Evolutionary conservation across 768 basidiomycete genomes (phyloP).

Genomic region (Agrocybe chaxingu): DNA sequence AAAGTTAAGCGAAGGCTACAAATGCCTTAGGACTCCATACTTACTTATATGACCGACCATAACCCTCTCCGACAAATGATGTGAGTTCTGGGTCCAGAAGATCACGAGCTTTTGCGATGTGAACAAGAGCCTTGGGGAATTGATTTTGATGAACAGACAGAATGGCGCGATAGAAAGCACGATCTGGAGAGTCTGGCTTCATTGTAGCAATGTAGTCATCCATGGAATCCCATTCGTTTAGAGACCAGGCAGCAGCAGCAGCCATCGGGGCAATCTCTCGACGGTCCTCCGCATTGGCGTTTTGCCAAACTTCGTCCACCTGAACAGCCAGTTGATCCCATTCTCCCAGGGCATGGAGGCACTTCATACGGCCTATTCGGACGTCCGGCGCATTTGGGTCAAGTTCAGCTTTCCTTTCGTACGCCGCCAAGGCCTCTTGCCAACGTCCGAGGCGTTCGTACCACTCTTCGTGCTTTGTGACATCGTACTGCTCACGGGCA

Average conservation of each 20-base stretch:
- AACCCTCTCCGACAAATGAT: slow-evolving; percentile 91
- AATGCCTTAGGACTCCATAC: slow-evolving; percentile 13
- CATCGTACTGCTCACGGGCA: slow-evolving; percentile 86
- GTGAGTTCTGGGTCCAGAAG: slow-evolving; percentile 87
- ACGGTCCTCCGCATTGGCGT: slow-evolving; percentile 77
- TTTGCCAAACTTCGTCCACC: slow-evolving; percentile 86
- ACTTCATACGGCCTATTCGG: slow-evolving; percentile 90
- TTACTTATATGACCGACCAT: slow-evolving; percentile 96
- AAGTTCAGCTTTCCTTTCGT: slow-evolving; percentile 73
- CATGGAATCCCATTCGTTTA: slow-evolving; percentile 98
- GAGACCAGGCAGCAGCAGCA: slow-evolving; percentile 94
- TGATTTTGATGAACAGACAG: slow-evolving; percentile 95
- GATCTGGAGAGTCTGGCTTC: slow-evolving; percentile 89
- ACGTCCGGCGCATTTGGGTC: slow-evolving; percentile 77
- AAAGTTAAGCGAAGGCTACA: background rate
- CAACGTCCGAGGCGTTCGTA: slow-evolving; percentile 94
- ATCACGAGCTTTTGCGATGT: slow-evolving; percentile 92
- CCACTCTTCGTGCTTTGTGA: slow-evolving; percentile 95
- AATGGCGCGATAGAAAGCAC: slow-evolving; percentile 95
- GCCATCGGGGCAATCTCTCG: slow-evolving; percentile 95
- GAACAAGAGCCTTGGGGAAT: slow-evolving; percentile 83
- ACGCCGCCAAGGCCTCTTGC: slow-evolving; percentile 88
- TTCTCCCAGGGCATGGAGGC: slow-evolving; percentile 94
- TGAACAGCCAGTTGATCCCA: slow-evolving; percentile 89
- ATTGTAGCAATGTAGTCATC: slow-evolving; percentile 94